Evolutionary conservation across 495 filamentous ascomycete species (phyloP), one percentile per base, ranked within the genome.

Genomic region (Hypoxylon lienhwacheense): DNA sequence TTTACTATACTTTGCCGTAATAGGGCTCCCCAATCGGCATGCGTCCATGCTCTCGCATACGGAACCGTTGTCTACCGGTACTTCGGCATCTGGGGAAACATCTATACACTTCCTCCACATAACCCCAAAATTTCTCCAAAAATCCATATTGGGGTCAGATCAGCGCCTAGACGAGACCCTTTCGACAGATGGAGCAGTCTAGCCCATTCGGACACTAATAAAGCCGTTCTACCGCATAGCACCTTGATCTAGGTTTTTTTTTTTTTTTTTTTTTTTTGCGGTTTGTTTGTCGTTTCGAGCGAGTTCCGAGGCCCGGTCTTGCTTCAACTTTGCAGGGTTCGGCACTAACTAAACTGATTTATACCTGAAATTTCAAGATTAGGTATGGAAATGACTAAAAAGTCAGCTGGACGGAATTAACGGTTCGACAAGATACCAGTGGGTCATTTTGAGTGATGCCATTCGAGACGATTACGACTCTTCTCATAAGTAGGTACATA

Each of bases 71-170:
- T 51, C 43, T 47, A 46, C 58, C 58, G 52, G 52, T 61, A 51
- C 57, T 61, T 55, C 57, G 57, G 57, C 57, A 61, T 61, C 58
- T 61, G 58, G 58, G 52, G 58, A 42, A 52, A 51, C 32, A 47
- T 46, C 44, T 39, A 59, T 25, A 58, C 24, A 22, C 10, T 17
- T 15, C 36, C 50, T 60, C 47, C 51, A 35, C 58, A 55, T 36
- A 52, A 55, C 58, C 52, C 58, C 58, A 61, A 61, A 55, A 52
- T 55, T 60, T 45, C 35, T 45, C 42, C 47, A 49, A 55, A 49
- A 61, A 22, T 4, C 41, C 52, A 55, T 42, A 32, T 61, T 44
- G 29, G 52, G 58, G 42, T 55, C 51, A 51, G 57, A 61, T 61
- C 57, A 36, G 46, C 57, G 24, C 21, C 34, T 34, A 29, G 48